A percentile compares a stretch with the other conserved stretches of the same genome.
phyloP scores from a whole-genome alignment of 2,329 filamentous ascomycete species.

The Cordyceps militaris region DNA sequence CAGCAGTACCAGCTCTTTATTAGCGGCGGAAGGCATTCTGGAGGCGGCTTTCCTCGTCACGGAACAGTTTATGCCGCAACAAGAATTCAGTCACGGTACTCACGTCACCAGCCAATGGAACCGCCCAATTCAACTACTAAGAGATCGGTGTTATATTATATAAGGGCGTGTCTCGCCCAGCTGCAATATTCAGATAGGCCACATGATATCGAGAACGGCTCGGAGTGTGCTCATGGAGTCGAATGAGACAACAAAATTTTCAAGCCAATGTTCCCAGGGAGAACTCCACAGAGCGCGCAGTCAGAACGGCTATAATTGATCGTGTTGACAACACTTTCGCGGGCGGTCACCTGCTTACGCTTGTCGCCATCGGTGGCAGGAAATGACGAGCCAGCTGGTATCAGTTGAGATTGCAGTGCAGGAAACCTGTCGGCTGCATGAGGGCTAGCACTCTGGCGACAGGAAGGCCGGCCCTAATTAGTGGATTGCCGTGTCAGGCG shows the following conservation, averaged over 20 bases:
- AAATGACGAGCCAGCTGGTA: too few species aligned
- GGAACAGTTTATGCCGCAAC: neutral
- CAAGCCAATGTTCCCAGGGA: neutral
- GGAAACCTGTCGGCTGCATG: conserved; percentile 1
- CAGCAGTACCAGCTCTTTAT: neutral
- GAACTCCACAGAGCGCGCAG: too few species aligned
- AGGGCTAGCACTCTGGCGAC: neutral
- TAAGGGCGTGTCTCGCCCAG: neutral
- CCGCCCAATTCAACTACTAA: neutral
- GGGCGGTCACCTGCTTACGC: too few species aligned
- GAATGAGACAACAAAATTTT: neutral
- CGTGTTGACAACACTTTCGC: too few species aligned
- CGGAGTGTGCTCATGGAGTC: neutral
- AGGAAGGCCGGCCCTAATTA: neutral
- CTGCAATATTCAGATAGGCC: neutral
- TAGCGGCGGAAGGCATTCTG: neutral
- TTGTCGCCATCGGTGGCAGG: too few species aligned
- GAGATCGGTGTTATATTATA: neutral
- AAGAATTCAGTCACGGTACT: neutral
- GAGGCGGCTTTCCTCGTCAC: neutral
- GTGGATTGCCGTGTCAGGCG: neutral
- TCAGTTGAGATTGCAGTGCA: neutral
- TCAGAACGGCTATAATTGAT: too few species aligned
- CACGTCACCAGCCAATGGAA: neutral
- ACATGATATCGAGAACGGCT: neutral